Conservation (phyloP, 2,329 filamentous ascomycete species). For the Chrysosporium queenslandicum region DNA sequence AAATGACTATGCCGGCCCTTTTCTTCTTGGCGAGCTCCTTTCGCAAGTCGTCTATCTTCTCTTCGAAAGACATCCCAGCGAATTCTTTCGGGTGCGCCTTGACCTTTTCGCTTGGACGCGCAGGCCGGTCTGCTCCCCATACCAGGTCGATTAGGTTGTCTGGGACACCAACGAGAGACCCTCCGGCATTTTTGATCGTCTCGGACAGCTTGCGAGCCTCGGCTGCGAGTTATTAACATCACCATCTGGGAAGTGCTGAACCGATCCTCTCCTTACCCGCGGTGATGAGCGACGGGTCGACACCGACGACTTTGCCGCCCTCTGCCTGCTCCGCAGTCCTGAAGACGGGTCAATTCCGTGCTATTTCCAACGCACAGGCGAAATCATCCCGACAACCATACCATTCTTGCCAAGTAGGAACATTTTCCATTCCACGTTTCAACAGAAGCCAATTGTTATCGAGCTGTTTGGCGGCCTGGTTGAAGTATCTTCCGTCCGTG, state of each 20-base stretch:
- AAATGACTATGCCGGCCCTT: conserved; percentile 75
- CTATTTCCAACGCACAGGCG: background rate
- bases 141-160: conserved; percentile 83
- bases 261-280: conserved; percentile 38
- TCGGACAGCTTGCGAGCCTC: conserved; percentile 68
- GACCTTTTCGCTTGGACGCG: conserved; percentile 65
- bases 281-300: conserved; percentile 81
- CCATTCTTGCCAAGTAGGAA: conserved; percentile 98
- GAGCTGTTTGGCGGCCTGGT: conserved; percentile 83
- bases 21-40: conserved; percentile 89
- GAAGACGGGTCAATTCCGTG: conserved; percentile 13
- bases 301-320: conserved; percentile 76
- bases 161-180: conserved; percentile 61
- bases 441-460: conserved; percentile 84
- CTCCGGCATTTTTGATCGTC: conserved; percentile 76
- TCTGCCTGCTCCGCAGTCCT: conserved; percentile 70
- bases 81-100: conserved; percentile 62
- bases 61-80: conserved; percentile 68
- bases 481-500: conserved; percentile 96
- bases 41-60: conserved; percentile 77
- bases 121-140: conserved; percentile 68
- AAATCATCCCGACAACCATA: conserved; percentile 33
- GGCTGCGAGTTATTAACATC: conserved; percentile 28
- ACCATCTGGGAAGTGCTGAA: background rate
- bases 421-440: conserved; percentile 86